Conservation (phyloP, 768 basidiomycete species). For the Mycena leptocephala region DNA sequence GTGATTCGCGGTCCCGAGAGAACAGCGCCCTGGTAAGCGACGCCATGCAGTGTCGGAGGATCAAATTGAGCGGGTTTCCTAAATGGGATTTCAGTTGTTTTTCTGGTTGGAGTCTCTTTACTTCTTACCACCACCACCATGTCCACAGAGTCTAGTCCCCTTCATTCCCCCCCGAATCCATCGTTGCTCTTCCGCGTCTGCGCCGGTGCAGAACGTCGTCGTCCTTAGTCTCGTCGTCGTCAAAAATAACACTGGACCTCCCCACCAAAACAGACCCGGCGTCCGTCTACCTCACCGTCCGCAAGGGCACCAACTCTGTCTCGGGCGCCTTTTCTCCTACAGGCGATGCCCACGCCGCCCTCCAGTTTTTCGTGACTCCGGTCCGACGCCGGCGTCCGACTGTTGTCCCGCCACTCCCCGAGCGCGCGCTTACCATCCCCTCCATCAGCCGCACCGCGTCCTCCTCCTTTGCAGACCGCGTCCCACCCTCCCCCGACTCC, state of each 20-base stretch:
- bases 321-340: conserved; percentile 61
- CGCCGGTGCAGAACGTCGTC: conserved; percentile 13
- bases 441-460: conserved; percentile 63
- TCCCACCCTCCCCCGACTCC: conserved; percentile 39
- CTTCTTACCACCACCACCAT: conserved; percentile 11
- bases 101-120: not conserved
- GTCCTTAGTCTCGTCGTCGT: conserved; percentile 45
- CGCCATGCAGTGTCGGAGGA: not conserved
- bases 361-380: conserved; percentile 50
- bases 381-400: conserved; percentile 42
- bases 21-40: not conserved
- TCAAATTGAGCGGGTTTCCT: not conserved
- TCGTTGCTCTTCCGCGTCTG: not conserved
- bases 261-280: conserved; percentile 39
- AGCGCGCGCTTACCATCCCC: conserved; percentile 38
- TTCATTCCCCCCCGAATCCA: conserved; percentile 28
- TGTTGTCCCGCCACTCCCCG: conserved; percentile 30
- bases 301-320: conserved; percentile 43
- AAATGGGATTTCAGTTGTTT: too few relatives aligned
- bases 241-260: conserved; percentile 40
- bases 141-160: conserved; percentile 12
- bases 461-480: conserved; percentile 38
- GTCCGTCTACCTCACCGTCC: conserved; percentile 40
- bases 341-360: conserved; percentile 47
- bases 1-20: too few relatives aligned